Evolutionary conservation across 768 basidiomycete genomes (phyloP).

Genomic region (Kwoniella botswanensis): DNA sequence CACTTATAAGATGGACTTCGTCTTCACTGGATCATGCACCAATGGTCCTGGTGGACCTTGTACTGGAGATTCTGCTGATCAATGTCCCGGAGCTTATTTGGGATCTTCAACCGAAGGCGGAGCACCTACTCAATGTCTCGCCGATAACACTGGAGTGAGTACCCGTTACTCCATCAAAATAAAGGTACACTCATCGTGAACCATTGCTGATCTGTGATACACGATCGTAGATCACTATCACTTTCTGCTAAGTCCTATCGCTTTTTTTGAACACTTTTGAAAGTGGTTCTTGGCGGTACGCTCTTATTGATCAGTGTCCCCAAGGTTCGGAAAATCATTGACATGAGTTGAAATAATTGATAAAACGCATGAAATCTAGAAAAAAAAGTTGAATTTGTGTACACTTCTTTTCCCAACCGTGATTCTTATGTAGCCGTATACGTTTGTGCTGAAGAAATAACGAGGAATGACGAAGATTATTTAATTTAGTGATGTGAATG

Average conservation of each 20-base stretch:
- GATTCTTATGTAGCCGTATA: too few relatives aligned
- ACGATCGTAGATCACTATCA: slow-evolving; percentile 4
- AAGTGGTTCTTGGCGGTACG: too few relatives aligned
- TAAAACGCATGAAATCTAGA: background rate
- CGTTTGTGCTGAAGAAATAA: too few relatives aligned
- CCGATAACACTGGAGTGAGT: slow-evolving; percentile 17
- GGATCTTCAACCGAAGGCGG: slow-evolving; percentile 9
- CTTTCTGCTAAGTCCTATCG: slow-evolving; percentile 3
- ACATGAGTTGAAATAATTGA: background rate
- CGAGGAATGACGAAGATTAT: too few relatives aligned
- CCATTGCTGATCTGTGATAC: background rate
- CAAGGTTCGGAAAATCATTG: too few relatives aligned
- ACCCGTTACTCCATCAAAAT: background rate
- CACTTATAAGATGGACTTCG: slow-evolving; percentile 17
- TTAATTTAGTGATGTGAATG: too few relatives aligned
- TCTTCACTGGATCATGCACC: slow-evolving; percentile 14
- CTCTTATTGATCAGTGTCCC: too few relatives aligned
- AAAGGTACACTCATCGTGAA: background rate
- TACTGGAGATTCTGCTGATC: slow-evolving; percentile 16
- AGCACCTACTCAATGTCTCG: slow-evolving; percentile 18
- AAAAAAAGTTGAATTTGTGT: background rate
- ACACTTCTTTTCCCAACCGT: background rate
- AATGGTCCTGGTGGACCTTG: slow-evolving; percentile 6
- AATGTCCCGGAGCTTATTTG: slow-evolving; percentile 20
- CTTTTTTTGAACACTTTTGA: too few relatives aligned